Percentiles rank a stretch among this genome's conserved stretches.
Evolutionary conservation across 2,329 filamentous ascomycete genomes (phyloP).

Genomic region (Colletotrichum shisoi): DNA sequence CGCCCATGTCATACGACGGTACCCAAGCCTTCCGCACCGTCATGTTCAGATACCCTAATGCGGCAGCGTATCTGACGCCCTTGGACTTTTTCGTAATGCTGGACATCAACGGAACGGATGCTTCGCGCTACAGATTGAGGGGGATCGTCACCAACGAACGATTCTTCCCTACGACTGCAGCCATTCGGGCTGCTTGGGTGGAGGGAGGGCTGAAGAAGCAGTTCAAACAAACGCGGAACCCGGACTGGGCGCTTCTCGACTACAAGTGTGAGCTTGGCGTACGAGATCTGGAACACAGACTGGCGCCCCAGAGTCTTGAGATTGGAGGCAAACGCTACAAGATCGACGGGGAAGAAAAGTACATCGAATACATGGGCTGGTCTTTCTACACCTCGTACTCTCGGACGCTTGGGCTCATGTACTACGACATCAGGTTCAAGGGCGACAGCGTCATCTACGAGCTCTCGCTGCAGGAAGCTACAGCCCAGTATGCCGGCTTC

Average conservation of each 20-base stretch:
- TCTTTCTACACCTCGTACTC: slow-evolving; percentile 59
- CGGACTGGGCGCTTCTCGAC: slow-evolving; percentile 50
- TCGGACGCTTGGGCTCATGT: slow-evolving; percentile 54
- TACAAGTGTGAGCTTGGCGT: slow-evolving; percentile 45
- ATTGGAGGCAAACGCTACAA: slow-evolving; percentile 53
- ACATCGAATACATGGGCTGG: slow-evolving; percentile 62
- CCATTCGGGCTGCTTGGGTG: slow-evolving; percentile 50
- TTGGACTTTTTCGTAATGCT: slow-evolving; percentile 57
- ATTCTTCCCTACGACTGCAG: slow-evolving; percentile 49
- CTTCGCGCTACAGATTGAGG: slow-evolving; percentile 52
- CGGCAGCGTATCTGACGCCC: slow-evolving; percentile 52
- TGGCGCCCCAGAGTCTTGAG: slow-evolving; percentile 50
- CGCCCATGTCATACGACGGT: slow-evolving; percentile 53
- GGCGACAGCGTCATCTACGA: slow-evolving; percentile 62
- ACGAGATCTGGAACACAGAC: slow-evolving; percentile 48
- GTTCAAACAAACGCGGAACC: slow-evolving; percentile 47
- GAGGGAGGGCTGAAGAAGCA: slow-evolving; percentile 50
- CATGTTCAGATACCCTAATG: slow-evolving; percentile 54
- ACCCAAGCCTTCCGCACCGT: slow-evolving; percentile 51
- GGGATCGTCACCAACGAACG: slow-evolving; percentile 53
- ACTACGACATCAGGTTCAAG: slow-evolving; percentile 61
- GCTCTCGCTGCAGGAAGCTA: slow-evolving; percentile 60
- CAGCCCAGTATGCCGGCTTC: slow-evolving; percentile 61
- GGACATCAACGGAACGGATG: slow-evolving; percentile 55
- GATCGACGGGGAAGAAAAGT: slow-evolving; percentile 55